phyloP scores from a whole-genome alignment of 2,329 filamentous ascomycete species.

The Arachnopeziza araneosa region DNA sequence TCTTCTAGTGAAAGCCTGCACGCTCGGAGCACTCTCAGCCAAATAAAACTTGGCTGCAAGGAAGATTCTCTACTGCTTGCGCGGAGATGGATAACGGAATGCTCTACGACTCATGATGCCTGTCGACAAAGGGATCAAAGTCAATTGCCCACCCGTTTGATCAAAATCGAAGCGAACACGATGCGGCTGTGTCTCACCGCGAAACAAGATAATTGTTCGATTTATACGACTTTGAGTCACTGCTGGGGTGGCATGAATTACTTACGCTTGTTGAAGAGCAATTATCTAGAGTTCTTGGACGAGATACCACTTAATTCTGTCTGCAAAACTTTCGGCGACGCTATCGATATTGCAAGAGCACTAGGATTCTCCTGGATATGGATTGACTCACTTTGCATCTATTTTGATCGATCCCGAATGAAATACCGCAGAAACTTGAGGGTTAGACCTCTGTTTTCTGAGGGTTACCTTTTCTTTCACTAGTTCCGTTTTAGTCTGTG shows the following conservation, averaged over 20 bases:
- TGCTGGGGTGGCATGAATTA: not conserved
- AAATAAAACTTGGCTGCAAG: not conserved
- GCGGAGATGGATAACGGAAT: not conserved
- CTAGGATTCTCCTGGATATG: not conserved
- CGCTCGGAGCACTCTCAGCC: not conserved
- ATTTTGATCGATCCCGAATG: no score
- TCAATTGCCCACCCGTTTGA: not conserved
- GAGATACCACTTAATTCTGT: not conserved
- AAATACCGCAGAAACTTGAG: no score
- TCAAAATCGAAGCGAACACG: not conserved
- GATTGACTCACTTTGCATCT: conserved; percentile 25
- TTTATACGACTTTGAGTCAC: not conserved
- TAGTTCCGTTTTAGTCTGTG: no score
- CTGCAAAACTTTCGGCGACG: not conserved
- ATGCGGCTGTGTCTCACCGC: not conserved
- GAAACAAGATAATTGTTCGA: not conserved
- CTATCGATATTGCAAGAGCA: not conserved
- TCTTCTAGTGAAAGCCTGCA: not conserved
- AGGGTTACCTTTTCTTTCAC: no score
- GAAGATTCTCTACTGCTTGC: not conserved
- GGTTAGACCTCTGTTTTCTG: no score
- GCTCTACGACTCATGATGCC: not conserved
- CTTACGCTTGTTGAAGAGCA: not conserved
- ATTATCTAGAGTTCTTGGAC: not conserved
- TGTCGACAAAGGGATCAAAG: not conserved